Percentiles rank a stretch among this genome's conserved stretches.
Evolutionary conservation across 2,329 filamentous ascomycete species (phyloP).

Genomic region (Beauveria australis): DNA sequence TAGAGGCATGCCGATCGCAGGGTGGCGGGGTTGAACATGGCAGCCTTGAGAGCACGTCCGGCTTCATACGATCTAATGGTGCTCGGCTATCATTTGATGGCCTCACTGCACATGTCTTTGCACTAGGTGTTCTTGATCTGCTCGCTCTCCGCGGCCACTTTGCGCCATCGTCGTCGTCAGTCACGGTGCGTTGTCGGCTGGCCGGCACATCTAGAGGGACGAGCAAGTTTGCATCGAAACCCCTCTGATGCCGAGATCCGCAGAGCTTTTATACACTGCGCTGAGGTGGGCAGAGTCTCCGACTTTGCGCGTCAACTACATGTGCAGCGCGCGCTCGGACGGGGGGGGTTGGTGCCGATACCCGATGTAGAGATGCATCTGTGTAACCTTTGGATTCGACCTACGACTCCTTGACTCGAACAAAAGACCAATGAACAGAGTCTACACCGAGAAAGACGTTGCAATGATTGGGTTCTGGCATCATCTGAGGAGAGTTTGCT

Average conservation of each 20-base stretch:
- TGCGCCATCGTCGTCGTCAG: neutral
- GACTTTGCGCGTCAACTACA: neutral
- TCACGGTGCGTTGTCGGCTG: neutral
- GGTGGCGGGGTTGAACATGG: neutral
- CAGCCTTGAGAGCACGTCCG: no score
- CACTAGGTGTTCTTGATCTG: neutral
- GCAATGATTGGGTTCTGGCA: neutral
- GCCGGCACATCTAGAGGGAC: neutral
- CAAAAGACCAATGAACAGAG: neutral
- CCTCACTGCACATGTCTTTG: no score
- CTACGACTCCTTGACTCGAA: neutral
- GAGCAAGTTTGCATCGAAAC: neutral
- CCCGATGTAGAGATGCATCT: neutral
- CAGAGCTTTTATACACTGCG: neutral
- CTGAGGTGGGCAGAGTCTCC: neutral
- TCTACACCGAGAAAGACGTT: no score
- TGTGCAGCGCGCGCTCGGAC: conserved; percentile 1
- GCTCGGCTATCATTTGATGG: neutral
- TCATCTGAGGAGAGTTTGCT: neutral
- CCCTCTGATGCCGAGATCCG: neutral
- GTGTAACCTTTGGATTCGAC: neutral
- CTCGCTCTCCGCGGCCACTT: neutral
- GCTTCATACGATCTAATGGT: neutral
- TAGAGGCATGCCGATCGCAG: neutral
- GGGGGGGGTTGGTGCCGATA: neutral